phyloP scores from a whole-genome alignment of 2,329 filamentous ascomycete genomes.

The Penicillium sp. region DNA sequence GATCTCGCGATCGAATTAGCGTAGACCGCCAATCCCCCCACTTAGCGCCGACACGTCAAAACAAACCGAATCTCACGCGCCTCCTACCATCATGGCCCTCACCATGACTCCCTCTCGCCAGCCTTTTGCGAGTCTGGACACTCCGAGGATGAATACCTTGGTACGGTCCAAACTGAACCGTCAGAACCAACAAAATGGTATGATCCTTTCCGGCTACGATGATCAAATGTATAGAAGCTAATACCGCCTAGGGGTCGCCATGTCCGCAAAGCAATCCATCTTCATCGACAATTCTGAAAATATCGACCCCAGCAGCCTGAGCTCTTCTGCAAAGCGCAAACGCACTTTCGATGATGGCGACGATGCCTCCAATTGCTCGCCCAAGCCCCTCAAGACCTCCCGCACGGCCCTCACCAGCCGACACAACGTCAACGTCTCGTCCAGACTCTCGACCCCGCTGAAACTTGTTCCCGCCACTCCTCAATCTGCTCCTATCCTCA shows the following conservation, averaged over 20 bases:
- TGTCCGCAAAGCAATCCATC: slow-evolving; percentile 18
- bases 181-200: slow-evolving; percentile 34
- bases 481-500: slow-evolving; percentile 53
- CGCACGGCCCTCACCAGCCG: slow-evolving; percentile 33
- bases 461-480: slow-evolving; percentile 36
- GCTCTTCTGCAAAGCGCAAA: slow-evolving; percentile 48
- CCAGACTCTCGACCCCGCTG: slow-evolving; percentile 23
- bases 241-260: slow-evolving; percentile 11
- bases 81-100: slow-evolving; percentile 28
- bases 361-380: slow-evolving; percentile 27
- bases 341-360: slow-evolving; percentile 33
- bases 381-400: slow-evolving; percentile 51
- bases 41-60: slow-evolving; percentile 25
- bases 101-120: slow-evolving; percentile 35
- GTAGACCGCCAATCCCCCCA: slow-evolving; percentile 20
- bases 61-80: slow-evolving; percentile 17
- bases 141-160: slow-evolving; percentile 30
- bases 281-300: slow-evolving; percentile 48
- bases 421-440: slow-evolving; percentile 18
- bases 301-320: slow-evolving; percentile 51
- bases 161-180: slow-evolving; percentile 32
- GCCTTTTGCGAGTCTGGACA: slow-evolving; percentile 35
- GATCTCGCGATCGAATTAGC: slow-evolving; percentile 3
- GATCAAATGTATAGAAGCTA: slow-evolving; percentile 1
- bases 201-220: background rate